Percentiles rank a stretch among this genome's conserved stretches.
Conservation (phyloP, 257 asterid genomes). For the Linderniella brevidens region DNA sequence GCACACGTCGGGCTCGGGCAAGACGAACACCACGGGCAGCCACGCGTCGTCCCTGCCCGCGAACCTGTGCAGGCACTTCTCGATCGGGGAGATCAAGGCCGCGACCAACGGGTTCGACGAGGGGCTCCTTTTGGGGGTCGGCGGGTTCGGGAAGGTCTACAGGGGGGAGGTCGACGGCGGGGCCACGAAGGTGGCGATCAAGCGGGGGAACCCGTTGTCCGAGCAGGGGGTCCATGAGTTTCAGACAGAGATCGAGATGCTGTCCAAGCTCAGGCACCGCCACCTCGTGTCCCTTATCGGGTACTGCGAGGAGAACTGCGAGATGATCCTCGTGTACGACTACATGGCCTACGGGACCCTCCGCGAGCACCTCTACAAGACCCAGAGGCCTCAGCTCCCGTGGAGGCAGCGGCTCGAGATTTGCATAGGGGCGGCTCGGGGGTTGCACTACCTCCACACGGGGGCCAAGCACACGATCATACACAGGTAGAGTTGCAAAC, state of each 20-base stretch:
- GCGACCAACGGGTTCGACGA: conserved; percentile 77
- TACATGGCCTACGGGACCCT: conserved; percentile 84
- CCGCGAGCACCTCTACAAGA: conserved; percentile 81
- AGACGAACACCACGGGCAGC: conserved; percentile 76
- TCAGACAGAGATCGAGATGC: conserved; percentile 93
- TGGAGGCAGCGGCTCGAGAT: conserved; percentile 93
- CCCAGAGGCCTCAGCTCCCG: conserved; percentile 69
- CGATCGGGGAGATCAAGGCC: conserved; percentile 68
- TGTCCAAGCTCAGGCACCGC: conserved; percentile 82
- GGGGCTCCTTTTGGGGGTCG: conserved; percentile 68
- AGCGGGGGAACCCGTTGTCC: conserved; percentile 86
- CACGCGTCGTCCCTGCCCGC: conserved; percentile 77
- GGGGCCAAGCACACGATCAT: conserved; percentile 82
- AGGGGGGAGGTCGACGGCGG: conserved; percentile 80
- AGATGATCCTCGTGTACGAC: conserved; percentile 84
- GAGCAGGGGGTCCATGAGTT: conserved; percentile 83
- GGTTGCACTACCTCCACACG: conserved; percentile 77
- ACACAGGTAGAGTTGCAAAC: too few species aligned
- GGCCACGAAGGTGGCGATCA: conserved; percentile 67
- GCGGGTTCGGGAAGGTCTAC: conserved; percentile 82
- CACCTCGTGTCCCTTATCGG: conserved; percentile 82
- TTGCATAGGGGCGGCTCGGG: conserved; percentile 83
- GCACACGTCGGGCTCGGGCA: conserved; percentile 52
- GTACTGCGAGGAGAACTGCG: conserved; percentile 78
- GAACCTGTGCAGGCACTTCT: conserved; percentile 77